A percentile compares a stretch with the other conserved stretches of the same genome.
phyloP scores from a whole-genome alignment of 2,329 filamentous ascomycete genomes.

The Xylaria sp. region DNA sequence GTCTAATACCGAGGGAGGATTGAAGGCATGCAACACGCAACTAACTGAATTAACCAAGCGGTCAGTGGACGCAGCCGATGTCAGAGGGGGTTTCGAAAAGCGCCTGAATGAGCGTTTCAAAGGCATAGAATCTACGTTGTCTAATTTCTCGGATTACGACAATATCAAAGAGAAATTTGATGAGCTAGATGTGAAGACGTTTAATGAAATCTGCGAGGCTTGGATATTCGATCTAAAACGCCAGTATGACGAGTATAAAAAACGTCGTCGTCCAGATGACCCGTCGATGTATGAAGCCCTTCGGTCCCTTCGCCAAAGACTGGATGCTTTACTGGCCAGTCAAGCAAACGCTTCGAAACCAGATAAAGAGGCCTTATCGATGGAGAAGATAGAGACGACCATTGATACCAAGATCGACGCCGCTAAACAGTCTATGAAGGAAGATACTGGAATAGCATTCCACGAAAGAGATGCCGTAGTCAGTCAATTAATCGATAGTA shows the following conservation, averaged over 20 bases:
- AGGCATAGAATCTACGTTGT: constrained; percentile 23
- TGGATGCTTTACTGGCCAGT: constrained; percentile 3
- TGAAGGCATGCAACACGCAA: not conserved
- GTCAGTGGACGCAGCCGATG: not conserved
- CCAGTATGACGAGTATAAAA: constrained; percentile 26
- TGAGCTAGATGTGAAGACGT: constrained; percentile 24
- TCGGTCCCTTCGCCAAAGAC: constrained; percentile 12
- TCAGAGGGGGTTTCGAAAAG: not conserved
- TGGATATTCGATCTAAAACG: constrained; percentile 32
- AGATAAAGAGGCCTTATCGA: constrained; percentile 1
- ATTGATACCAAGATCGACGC: constrained; percentile 18
- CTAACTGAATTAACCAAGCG: constrained; percentile 9
- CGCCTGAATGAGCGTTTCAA: constrained; percentile 15
- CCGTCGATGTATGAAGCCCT: not conserved
- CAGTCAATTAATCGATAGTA: constrained; percentile 38
- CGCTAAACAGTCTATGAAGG: constrained; percentile 12
- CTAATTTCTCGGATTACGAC: constrained; percentile 24
- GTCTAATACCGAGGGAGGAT: constrained; percentile 5
- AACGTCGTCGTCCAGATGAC: constrained; percentile 10
- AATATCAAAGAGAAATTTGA: constrained; percentile 34
- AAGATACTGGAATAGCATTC: constrained; percentile 4
- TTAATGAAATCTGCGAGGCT: constrained; percentile 30
- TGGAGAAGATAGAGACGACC: constrained; percentile 13
- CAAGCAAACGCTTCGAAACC: not conserved
- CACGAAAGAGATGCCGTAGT: constrained; percentile 32